Conservation (phyloP, 169 alveolate genomes). For the Eimeria falciformis region DNA sequence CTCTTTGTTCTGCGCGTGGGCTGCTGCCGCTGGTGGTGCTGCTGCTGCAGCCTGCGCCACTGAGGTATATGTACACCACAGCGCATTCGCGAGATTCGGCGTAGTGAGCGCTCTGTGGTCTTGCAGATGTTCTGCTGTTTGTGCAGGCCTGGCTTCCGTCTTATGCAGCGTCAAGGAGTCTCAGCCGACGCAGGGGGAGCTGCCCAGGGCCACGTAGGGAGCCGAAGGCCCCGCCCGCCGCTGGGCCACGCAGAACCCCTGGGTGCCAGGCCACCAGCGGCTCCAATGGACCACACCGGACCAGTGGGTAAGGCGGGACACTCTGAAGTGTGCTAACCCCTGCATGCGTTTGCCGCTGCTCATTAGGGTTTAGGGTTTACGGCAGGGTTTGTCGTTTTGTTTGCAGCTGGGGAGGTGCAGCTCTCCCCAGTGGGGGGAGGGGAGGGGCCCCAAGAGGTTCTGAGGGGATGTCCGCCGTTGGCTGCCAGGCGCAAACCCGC, state of each 20-base stretch:
- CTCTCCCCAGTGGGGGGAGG: neutral
- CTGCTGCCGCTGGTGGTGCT: neutral
- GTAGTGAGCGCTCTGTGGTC: neutral
- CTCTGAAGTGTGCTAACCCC: too few relatives aligned
- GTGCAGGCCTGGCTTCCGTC: neutral
- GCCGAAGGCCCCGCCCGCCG: too few relatives aligned
- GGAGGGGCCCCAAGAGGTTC: neutral
- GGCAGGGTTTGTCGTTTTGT: too few relatives aligned
- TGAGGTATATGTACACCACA: neutral
- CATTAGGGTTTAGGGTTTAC: too few relatives aligned
- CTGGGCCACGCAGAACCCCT: too few relatives aligned
- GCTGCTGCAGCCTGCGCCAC: conserved; percentile 5
- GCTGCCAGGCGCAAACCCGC: neutral
- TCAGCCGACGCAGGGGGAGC: neutral
- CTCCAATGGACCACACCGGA: too few relatives aligned
- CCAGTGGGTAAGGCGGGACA: too few relatives aligned
- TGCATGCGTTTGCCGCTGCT: too few relatives aligned
- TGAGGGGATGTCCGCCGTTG: neutral
- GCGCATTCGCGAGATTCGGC: neutral
- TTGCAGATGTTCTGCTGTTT: neutral
- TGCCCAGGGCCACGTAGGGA: neutral
- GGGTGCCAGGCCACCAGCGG: too few relatives aligned
- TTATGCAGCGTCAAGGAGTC: neutral
- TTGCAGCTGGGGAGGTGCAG: neutral
- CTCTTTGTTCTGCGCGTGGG: neutral